Percentiles rank a stretch among this genome's conserved stretches.
Evolutionary conservation across 2,329 filamentous ascomycete species (phyloP).

Genomic region (Zalaria sp.): DNA sequence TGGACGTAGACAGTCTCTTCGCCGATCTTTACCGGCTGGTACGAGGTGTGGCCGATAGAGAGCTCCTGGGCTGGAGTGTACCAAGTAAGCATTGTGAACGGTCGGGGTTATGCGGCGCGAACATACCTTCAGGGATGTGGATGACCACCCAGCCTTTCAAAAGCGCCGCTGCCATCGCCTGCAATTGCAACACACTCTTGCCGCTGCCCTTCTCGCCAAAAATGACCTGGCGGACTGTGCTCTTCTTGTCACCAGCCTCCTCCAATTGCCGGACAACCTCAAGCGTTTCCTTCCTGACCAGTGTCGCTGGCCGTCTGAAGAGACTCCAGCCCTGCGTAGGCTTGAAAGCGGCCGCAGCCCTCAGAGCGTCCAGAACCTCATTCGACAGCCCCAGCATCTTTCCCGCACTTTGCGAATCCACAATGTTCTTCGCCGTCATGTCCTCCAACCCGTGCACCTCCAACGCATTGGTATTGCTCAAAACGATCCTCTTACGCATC

Average conservation of each 20-base stretch:
- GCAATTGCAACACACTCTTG: slow-evolving; percentile 76
- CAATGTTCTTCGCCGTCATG: slow-evolving; percentile 41
- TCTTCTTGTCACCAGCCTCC: slow-evolving; percentile 25
- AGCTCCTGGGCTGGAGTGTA: slow-evolving; percentile 56
- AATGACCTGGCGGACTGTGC: slow-evolving; percentile 50
- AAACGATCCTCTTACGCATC: slow-evolving; percentile 72
- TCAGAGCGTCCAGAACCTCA: slow-evolving; percentile 61
- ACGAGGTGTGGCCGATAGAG: slow-evolving; percentile 66
- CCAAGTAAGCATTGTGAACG: slow-evolving; percentile 7
- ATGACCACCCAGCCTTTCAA: slow-evolving; percentile 80
- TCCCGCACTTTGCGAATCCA: slow-evolving; percentile 43
- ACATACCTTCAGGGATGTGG: slow-evolving; percentile 70
- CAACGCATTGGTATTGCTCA: slow-evolving; percentile 89
- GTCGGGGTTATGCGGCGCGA: neutral
- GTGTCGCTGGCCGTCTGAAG: slow-evolving; percentile 66
- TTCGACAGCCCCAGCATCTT: slow-evolving; percentile 57
- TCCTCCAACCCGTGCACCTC: slow-evolving; percentile 55
- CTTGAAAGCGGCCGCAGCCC: slow-evolving; percentile 83
- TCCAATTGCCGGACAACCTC: slow-evolving; percentile 35
- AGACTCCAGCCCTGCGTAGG: slow-evolving; percentile 74
- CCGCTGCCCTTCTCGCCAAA: slow-evolving; percentile 62
- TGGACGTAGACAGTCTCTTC: slow-evolving; percentile 53
- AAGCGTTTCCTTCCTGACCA: slow-evolving; percentile 68
- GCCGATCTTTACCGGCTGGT: slow-evolving; percentile 48
- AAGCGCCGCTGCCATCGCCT: slow-evolving; percentile 70